Evolutionary conservation across 805 yeast species (phyloP), one percentile per base, ranked within the genome.

Genomic region (Kurtzmaniella fragi): DNA sequence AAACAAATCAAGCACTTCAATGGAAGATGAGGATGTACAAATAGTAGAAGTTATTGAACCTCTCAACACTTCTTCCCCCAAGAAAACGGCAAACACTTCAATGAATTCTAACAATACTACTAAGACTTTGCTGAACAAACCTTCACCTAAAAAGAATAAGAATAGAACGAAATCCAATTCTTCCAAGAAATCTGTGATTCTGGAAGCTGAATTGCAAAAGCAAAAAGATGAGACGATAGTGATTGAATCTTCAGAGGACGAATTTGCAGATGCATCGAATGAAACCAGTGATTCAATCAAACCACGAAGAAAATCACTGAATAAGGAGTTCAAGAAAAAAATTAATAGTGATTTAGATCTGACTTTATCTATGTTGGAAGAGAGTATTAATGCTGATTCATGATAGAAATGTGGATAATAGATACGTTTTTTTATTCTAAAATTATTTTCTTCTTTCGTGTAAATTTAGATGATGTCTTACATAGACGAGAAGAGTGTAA

Each of bases 361-460:
- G 38, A 67, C 73, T 3, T 43, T 67, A 35, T 59, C 59, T 37
- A 64, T 67, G 69, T 49, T 67, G 29, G 51, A 64, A 44, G 70
- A 67, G 42, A 64, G 63, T 37, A 48, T 64, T 11, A 58, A 56
- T 12, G 58, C 53, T 28, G 30, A 31, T n/a, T 20, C 9, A 17
- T 29, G 28, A 15, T 25, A 7, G n/a, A 8, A 4, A n/a, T 12
- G 12, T 28, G n/a, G 17, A 30, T 30, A 10, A 5, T 30, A 5
- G 12, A 11, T 14, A 14, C 32, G 7, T 20, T 20, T 20, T 20
- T 8, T 30, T 17, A 7, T 14, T 30, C 32, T 13, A 5, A 10
- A 5, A 10, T 30, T 28, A 5, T 28, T 28, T 28, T n/a, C 14
- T n/a, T n/a, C 9, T 28, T 5, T 5, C 15, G 5, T 6, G 30